These are phyloP conservation scores for Candida labiduridarum DNA, from an alignment of 1,139 yeast genomes.

Conservation along the genomic window DNA sequence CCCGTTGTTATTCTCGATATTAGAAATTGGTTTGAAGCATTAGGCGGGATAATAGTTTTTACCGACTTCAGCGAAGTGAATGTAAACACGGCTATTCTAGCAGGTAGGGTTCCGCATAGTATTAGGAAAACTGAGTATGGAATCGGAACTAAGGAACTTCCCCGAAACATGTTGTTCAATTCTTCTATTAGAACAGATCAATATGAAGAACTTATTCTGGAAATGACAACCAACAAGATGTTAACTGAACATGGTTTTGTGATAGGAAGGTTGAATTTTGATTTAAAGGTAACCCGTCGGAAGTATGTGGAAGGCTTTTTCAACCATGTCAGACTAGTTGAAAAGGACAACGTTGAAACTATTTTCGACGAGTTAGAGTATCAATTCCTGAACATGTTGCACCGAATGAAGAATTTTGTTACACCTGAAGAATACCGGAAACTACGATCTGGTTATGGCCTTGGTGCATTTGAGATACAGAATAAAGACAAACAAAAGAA, in stretches of 20 bases:
- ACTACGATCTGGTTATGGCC: not conserved
- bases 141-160: not conserved
- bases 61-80: slow-evolving; percentile 9
- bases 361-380: slow-evolving; percentile 10
- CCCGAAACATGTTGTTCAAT: slow-evolving; percentile 3
- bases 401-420: slow-evolving; percentile 4
- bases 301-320: slow-evolving; percentile 11
- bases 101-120: slow-evolving; percentile 1
- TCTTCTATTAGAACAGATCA: slow-evolving; percentile 2
- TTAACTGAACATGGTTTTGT: not conserved
- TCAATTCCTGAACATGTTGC: slow-evolving; percentile 9
- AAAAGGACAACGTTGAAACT: slow-evolving; percentile 4
- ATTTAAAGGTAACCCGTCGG: slow-evolving; percentile 7
- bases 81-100: not conserved
- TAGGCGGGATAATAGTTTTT: slow-evolving; percentile 5
- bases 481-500: not conserved
- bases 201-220: not conserved
- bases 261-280: slow-evolving; percentile 12
- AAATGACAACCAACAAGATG: not conserved
- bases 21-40: not conserved
- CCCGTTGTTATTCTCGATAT: slow-evolving; percentile 8
- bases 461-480: not conserved
- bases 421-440: not conserved
- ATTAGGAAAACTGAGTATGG: not conserved
- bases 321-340: slow-evolving; percentile 1